These are phyloP conservation scores for Populus alba DNA, from an alignment of 345 rosid species.

Conservation along the genomic window DNA sequence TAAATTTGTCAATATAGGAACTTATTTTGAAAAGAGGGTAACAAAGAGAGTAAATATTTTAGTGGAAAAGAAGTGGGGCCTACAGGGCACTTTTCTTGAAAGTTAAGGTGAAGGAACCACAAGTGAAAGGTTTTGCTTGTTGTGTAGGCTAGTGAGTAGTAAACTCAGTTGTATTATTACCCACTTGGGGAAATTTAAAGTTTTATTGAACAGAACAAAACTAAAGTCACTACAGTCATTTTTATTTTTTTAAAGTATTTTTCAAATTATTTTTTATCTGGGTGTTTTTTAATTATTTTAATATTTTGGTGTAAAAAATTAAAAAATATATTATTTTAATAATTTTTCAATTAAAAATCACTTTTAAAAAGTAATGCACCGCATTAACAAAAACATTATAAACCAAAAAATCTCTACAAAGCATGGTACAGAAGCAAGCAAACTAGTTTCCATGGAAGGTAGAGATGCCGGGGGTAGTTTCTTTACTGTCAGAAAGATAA, in stretches of 20 bases:
- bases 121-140: not conserved
- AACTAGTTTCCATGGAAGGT: not conserved
- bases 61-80: not conserved
- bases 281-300: too few species aligned
- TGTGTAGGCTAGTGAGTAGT: not conserved
- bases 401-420: not conserved
- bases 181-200: not conserved
- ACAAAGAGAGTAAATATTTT: not conserved
- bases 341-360: too few species aligned
- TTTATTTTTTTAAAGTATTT: too few species aligned
- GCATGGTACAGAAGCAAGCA: not conserved
- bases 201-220: not conserved
- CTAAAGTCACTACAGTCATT: not conserved
- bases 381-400: too few species aligned
- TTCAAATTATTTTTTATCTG: too few species aligned
- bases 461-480: conserved; percentile 8
- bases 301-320: too few species aligned
- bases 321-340: too few species aligned
- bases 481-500: conserved; percentile 17
- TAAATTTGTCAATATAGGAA: not conserved
- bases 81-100: conserved; percentile 8
- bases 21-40: not conserved
- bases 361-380: too few species aligned
- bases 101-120: not conserved
- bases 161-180: not conserved